Evolutionary conservation across 192 early-diverging fungal species (phyloP), one percentile per base, ranked within the genome.

Genomic region (Linnemannia elongata): DNA sequence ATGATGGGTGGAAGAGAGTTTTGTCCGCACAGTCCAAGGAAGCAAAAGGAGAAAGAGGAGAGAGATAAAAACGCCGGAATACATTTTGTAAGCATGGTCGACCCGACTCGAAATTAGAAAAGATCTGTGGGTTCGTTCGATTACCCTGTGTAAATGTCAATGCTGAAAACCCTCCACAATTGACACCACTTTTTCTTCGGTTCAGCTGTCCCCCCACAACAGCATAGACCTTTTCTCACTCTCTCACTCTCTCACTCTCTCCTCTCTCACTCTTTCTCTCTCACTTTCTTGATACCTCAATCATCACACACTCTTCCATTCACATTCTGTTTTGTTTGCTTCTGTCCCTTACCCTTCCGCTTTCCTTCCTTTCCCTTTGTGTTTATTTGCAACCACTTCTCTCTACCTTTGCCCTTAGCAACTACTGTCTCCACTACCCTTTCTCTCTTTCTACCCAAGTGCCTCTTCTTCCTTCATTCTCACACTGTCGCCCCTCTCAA

Each of bases 351-450:
- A 47, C 24, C 47, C 18, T 76, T 76, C 55, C 55, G 44, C 47
- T 18, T 66, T 76, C 55, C 55, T 76, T 63, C 35, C 75, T 55
- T 57, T 57, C 75, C 55, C 47, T 12, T 52, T 52, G 18, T 18
- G 38, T 18, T 52, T 22, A 18, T 52, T 52, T 52, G 49, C 49
- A 52, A 22, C 17, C 49, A 52, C 49, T 52, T 52, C 49, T 52
- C 0, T 22, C 6, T 22, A 52, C 49, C 49, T 45, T 45, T 13
- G 44, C 44, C 44, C 44, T 45, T 12, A 15, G 12, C 44, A 45
- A 52, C 49, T 20, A 22, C 18, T 22, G 5, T 18, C 49, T 22
- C 20, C 4, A 4, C 18, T 52, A 22, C 49, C 5, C 3, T 17
- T 49, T 18, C 47, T 20, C 47, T 20, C 49, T 52, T 18, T 3